Evolutionary conservation across 805 yeast genomes (phyloP), one percentile per base, ranked within the genome.

Genomic region (Lachancea quebecensis): DNA sequence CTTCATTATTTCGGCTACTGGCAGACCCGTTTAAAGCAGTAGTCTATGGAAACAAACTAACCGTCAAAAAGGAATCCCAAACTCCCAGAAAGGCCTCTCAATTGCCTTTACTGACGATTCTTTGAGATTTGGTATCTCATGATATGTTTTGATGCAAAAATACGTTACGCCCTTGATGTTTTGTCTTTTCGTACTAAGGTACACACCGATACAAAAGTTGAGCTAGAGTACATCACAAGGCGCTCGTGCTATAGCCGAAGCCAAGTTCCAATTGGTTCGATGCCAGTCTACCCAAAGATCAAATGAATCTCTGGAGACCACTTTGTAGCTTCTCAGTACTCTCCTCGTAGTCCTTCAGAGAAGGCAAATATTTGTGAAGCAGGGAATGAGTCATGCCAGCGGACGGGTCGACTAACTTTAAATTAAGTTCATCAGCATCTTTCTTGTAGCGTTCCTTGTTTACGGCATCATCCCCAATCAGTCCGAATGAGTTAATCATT

Each of bases 401-500:
- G 9, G 15, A 4, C 16, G 38, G 14, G 9, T 40, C 39, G 4
- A 15, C 16, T 15, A 42, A 10, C 10, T 25, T 18, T 16, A 44
- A 31, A 21, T 39, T 44, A 27, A 44, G 33, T n/a, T 44, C 38
- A n/a, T 39, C 37, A 29, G 35, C 43, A 30, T 49, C 52, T 10
- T 41, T 35, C 15, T 44, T 34, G 29, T 36, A 44, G 14, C 17
- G 39, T n/a, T 36, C 45, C 7, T 14, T 21, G 38, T 30, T 46
- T 25, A 28, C 44, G 17, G 44, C 41, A 8, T 29, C 11, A 37
- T 50, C 55, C 34, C 43, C 44, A n/a, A 51, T 46, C 25, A 51
- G 41, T 7, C 65, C 64, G 43, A 56, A 58, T 8, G 60, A 55
- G 32, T 59, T 55, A 35, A 58, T 56, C 18, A 62, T 50, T 2